Evolutionary conservation across 176 grass and related monocot species (phyloP).

Genomic region (Phyllostachys edulis): DNA sequence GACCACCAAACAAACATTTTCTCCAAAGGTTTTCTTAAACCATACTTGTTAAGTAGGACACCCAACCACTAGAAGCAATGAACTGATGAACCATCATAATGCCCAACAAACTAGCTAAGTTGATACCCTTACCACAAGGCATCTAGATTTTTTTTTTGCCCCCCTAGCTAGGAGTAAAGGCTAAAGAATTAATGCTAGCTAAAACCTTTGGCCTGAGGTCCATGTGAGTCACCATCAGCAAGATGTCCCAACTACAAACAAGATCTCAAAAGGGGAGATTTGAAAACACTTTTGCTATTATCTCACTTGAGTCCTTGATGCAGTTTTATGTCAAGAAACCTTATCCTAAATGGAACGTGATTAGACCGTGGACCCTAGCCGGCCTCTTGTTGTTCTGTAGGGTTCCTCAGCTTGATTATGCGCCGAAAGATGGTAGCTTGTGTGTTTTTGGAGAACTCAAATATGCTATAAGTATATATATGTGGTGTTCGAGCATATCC

Average conservation of each 20-base stretch:
- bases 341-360: conserved; percentile 64
- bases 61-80: conserved; percentile 39
- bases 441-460: conserved; percentile 42
- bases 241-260: conserved; percentile 80
- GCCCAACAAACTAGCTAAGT: conserved; percentile 41
- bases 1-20: conserved; percentile 43
- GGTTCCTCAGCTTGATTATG: conserved; percentile 47
- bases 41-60: conserved; percentile 39
- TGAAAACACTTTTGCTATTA: conserved; percentile 67
- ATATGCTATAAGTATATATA: conserved; percentile 41
- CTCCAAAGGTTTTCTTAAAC: conserved; percentile 42
- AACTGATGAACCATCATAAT: conserved; percentile 55
- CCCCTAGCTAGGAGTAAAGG: conserved; percentile 50
- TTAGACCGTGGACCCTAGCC: conserved; percentile 40
- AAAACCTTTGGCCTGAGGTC: conserved; percentile 36
- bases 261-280: conserved; percentile 70
- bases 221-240: conserved; percentile 66
- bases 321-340: conserved; percentile 59
- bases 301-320: conserved; percentile 53
- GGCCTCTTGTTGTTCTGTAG: conserved; percentile 31
- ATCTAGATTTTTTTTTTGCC: conserved; percentile 24
- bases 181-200: conserved; percentile 48
- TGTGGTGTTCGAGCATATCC: conserved; percentile 36
- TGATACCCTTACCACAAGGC: conserved; percentile 39
- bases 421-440: conserved; percentile 56